Base-by-base conservation (phyloP, 1,284 basidiomycete species). In the Rhizoctonia solani region DNA sequence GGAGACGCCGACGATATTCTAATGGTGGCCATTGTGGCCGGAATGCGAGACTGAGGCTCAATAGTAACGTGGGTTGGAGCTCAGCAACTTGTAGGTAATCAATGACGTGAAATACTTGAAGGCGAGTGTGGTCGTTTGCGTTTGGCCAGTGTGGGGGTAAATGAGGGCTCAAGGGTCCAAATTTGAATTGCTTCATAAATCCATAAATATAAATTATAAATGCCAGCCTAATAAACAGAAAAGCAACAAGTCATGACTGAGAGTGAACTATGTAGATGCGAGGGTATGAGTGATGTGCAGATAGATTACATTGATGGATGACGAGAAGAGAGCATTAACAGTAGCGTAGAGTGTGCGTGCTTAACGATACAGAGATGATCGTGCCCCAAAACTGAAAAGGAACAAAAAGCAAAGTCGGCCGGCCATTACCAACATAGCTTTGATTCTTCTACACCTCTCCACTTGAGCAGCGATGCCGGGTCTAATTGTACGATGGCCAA, bases 21-120 rank as follows among this genome's bases (percentile, higher is more conserved):
- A 21, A 63, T 49, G 19, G 47, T 52, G 59, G 59, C 59, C 59
- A 63, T 63, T n/a, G 59, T 63, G 47, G 59, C 47, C 59, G 11
- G 32, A 34, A 34, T 34, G 11, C 32, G 32, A 11, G 11, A 11
- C 32, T 34, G 32, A 34, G 32, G 32, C 32, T 34, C 32, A 34
- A 34, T 11, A 34, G 32, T 4, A 34, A 34, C 32, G 11, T 11
- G 32, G 11, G 32, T 34, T 34, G 3, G 46, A 32, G 27, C 25
- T 4, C 9, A 34, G 29, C 32, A 25, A 37, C 32, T 32, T 14
- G 59, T 63, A 37, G 21, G 59, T 61, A 50, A 50, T 27, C 16
- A 39, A 42, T 63, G 59, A 63, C 59, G 59, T 63, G 59, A 63
- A 63, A 61, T 61, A 46, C 56, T 11, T 4, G 11, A 34, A 34